Conservation (phyloP, 2,329 filamentous ascomycete genomes). For the Fusarium hainanense region DNA sequence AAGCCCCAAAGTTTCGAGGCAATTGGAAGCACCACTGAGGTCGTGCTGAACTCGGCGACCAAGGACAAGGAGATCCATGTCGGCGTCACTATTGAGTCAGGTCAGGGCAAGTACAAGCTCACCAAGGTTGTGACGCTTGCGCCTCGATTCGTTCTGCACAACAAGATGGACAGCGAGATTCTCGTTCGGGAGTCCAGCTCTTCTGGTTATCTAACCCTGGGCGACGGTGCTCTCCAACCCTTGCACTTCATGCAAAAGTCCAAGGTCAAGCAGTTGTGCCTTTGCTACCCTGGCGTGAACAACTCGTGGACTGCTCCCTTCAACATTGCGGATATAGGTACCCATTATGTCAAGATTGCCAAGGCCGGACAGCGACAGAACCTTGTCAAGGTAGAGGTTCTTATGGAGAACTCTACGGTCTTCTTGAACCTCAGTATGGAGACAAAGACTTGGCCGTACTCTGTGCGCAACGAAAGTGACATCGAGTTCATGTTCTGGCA, state of each 20-base stretch:
- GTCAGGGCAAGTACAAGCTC: slow-evolving; percentile 97
- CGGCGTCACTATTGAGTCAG: slow-evolving; percentile 87
- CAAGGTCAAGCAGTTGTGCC: slow-evolving; percentile 85
- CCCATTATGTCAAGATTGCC: slow-evolving; percentile 91
- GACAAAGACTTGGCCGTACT: slow-evolving; percentile 97
- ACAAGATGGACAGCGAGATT: slow-evolving; percentile 88
- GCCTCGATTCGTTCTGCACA: slow-evolving; percentile 93
- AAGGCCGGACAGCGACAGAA: slow-evolving; percentile 90
- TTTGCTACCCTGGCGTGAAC: slow-evolving; percentile 93
- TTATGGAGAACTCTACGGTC: slow-evolving; percentile 93
- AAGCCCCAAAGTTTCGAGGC: slow-evolving; percentile 98
- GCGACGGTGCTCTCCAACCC: slow-evolving; percentile 82
- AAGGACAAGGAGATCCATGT: slow-evolving; percentile 87
- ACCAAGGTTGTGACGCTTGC: slow-evolving; percentile 95
- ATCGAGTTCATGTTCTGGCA: slow-evolving; percentile 97
- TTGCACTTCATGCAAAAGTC: slow-evolving; percentile 90
- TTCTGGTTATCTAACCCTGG: slow-evolving; percentile 82
- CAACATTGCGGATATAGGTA: slow-evolving; percentile 95
- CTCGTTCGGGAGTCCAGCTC: slow-evolving; percentile 93
- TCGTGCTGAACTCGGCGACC: slow-evolving; percentile 79
- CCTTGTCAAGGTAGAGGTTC: slow-evolving; percentile 85
- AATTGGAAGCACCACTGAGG: slow-evolving; percentile 91
- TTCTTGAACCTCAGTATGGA: slow-evolving; percentile 93
- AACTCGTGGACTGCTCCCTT: slow-evolving; percentile 99
- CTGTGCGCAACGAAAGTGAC: slow-evolving; percentile 98